phyloP scores from a whole-genome alignment of 331 rosid species.

The Ulmus americana region DNA sequence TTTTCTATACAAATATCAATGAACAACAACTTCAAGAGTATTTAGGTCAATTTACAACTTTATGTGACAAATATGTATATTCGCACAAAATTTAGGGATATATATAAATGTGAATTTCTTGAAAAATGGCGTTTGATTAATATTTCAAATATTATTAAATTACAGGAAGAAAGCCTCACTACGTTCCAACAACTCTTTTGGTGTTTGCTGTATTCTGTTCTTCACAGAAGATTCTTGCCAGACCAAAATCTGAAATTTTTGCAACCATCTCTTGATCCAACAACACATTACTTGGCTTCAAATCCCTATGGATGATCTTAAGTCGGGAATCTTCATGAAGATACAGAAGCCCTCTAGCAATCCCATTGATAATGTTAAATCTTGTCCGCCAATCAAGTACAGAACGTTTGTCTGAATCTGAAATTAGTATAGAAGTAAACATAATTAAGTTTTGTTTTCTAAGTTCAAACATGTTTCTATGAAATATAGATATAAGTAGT shows the following conservation, averaged over 20 bases:
- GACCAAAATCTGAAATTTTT: conserved; percentile 51
- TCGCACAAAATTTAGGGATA: too few relatives aligned
- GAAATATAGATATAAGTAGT: background rate
- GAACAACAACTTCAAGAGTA: too few relatives aligned
- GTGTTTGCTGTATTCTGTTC: conserved; percentile 40
- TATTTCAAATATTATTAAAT: background rate
- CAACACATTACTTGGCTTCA: conserved; percentile 8
- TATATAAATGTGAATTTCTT: too few relatives aligned
- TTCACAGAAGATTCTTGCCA: conserved; percentile 31
- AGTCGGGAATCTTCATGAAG: conserved; percentile 7
- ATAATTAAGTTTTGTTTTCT: background rate
- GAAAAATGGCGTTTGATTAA: background rate
- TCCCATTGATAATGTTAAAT: background rate
- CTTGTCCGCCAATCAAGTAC: background rate
- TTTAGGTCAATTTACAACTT: too few relatives aligned
- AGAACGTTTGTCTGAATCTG: conserved; percentile 13
- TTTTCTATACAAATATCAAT: too few relatives aligned
- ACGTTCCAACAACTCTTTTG: conserved; percentile 45
- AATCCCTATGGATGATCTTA: background rate
- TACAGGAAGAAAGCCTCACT: conserved; percentile 24
- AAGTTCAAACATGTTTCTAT: background rate
- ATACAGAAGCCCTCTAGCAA: conserved; percentile 8
- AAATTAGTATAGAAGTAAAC: conserved; percentile 15
- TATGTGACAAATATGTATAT: too few relatives aligned
- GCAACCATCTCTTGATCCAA: conserved; percentile 27